Conservation (phyloP, 1,139 yeast genomes). For the Keqinozyma sinolaborantium region DNA sequence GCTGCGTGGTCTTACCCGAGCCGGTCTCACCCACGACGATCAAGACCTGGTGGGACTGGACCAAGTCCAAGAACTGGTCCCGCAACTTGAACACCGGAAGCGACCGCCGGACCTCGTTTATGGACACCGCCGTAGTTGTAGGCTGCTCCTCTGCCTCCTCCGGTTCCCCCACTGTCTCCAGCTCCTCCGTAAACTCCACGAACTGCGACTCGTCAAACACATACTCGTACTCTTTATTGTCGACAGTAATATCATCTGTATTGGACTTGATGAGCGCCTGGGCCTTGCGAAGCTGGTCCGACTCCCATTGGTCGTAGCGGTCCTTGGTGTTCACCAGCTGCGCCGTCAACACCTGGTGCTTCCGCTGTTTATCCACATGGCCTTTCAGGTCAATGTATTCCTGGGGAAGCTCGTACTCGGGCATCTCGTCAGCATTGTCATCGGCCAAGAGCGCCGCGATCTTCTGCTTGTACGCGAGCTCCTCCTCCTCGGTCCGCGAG, state of each 20-base stretch:
- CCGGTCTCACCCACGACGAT: constrained; percentile 95
- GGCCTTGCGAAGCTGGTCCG: constrained; percentile 56
- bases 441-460: constrained; percentile 30
- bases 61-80: constrained; percentile 57
- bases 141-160: constrained; percentile 15
- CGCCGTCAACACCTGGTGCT: constrained; percentile 33
- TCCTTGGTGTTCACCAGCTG: constrained; percentile 15
- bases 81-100: constrained; percentile 76
- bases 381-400: constrained; percentile 53
- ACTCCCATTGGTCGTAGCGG: constrained; percentile 56
- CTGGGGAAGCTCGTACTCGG: constrained; percentile 52
- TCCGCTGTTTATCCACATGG: constrained; percentile 49
- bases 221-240: constrained; percentile 60
- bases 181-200: constrained; percentile 59
- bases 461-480: constrained; percentile 48
- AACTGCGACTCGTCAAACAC: constrained; percentile 80
- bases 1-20: constrained; percentile 91
- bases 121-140: constrained; percentile 24
- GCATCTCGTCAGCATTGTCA: constrained; percentile 28
- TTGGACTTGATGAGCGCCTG: constrained; percentile 23
- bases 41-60: constrained; percentile 56
- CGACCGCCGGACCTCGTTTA: constrained; percentile 52
- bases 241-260: constrained; percentile 44
- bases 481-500: constrained; percentile 46
- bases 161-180: constrained; percentile 23